phyloP scores from a whole-genome alignment of 176 grass and related monocot genomes.

The Otatea glauca region DNA sequence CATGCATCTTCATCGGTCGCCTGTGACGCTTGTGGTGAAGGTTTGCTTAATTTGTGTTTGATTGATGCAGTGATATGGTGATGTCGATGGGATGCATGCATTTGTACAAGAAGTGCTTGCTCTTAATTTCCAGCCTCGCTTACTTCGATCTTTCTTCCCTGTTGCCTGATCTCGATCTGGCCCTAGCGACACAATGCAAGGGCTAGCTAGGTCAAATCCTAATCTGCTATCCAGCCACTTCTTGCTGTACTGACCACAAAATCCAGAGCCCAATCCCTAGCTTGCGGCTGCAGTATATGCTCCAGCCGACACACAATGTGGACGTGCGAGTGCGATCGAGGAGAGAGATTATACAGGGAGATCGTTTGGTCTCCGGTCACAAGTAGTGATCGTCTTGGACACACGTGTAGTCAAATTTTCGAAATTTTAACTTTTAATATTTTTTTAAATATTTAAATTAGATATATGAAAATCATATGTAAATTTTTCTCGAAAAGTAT shows the following conservation, averaged over 20 bases:
- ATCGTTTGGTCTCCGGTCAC: too few species aligned
- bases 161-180: not conserved
- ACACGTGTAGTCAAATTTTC: too few species aligned
- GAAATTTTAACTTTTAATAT: too few species aligned
- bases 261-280: not conserved
- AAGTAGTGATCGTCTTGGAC: too few species aligned
- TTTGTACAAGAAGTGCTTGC: not conserved
- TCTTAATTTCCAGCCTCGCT: not conserved
- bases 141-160: not conserved
- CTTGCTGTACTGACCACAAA: not conserved
- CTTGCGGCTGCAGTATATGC: not conserved
- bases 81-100: not conserved
- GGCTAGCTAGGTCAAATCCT: not conserved
- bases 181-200: not conserved
- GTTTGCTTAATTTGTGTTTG: not conserved
- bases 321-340: not conserved
- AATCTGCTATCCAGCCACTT: not conserved
- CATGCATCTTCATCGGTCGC: not conserved
- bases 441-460: too few species aligned
- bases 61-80: not conserved
- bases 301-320: conserved; percentile 2
- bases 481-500: too few species aligned
- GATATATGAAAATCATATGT: too few species aligned
- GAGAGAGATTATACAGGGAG: not conserved
- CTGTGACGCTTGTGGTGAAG: not conserved